A percentile compares a stretch with the other conserved stretches of the same genome.
phyloP scores from a whole-genome alignment of 176 grass and related monocot species.

The Tillandsia leiboldiana region DNA sequence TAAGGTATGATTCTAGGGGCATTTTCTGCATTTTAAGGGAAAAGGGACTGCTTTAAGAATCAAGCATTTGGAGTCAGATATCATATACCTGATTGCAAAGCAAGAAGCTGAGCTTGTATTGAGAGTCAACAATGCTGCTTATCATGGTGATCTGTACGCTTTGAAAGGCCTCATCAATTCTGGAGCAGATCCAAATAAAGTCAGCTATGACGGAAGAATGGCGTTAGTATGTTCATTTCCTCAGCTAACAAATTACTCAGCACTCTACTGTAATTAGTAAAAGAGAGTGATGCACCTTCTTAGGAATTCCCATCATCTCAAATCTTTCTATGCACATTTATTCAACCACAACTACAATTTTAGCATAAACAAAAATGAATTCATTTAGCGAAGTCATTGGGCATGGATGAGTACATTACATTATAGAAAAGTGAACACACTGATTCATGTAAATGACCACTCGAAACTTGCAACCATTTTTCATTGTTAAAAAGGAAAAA shows the following conservation, averaged over 20 bases:
- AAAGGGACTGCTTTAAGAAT: constrained; percentile 34
- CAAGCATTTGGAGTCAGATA: constrained; percentile 56
- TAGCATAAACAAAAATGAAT: no score
- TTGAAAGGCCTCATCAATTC: constrained; percentile 62
- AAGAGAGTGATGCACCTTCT: neutral
- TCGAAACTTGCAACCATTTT: neutral
- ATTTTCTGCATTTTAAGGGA: constrained; percentile 23
- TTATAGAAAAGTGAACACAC: no score
- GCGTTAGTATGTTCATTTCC: constrained; percentile 41
- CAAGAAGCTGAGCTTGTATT: constrained; percentile 71
- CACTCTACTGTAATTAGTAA: neutral
- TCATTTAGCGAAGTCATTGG: no score
- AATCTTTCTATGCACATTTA: no score
- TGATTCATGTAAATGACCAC: no score
- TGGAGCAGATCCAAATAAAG: constrained; percentile 82
- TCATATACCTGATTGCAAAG: constrained; percentile 70
- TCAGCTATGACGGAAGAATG: constrained; percentile 72
- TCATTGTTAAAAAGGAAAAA: neutral
- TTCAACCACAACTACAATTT: no score
- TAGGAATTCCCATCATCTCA: no score
- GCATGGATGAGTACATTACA: no score
- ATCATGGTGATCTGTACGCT: constrained; percentile 58
- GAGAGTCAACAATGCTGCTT: constrained; percentile 64
- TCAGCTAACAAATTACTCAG: neutral
- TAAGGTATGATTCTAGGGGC: neutral